Base-by-base conservation (phyloP, 306 rosid genomes). In the Ceratonia siliqua region DNA sequence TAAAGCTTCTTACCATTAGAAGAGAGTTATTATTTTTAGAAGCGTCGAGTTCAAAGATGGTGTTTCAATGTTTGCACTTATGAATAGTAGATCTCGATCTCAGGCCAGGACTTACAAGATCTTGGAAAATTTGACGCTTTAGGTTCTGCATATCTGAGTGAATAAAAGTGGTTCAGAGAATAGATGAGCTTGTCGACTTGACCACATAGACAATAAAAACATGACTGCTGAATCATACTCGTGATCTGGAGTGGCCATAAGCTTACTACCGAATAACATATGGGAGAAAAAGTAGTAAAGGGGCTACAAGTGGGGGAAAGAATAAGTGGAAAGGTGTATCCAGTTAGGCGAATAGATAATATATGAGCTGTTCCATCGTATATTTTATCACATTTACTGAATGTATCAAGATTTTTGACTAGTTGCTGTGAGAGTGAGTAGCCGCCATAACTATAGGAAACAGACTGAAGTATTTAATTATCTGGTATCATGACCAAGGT, bases 231-330 rank as follows among this genome's bases (percentile, higher is more conserved):
- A 72, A 32, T 52, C 68, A 56, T 57, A 53, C 10, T 48, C 22
- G 27, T 17, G 53, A 15, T 73, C 33, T 39, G 25, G 22, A 61
- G 71, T 71, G 73, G 59, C 67, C 49, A 59, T 30, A 27, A 30
- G 49, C 56, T 27, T 78, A 28, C 58, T 39, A 45, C 18, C 56
- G 39, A 62, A 48, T 62, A 39, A 50, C 42, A 42, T 27, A 62
- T 36, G 25, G 7, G 35, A 8, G 50, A 48, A 33, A 20, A 2
- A 62, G 15, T 24, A 50, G 30, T 11, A 50, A 46, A 41, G 46
- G 61, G 62, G 62, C 22, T 59, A 35, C 82, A 70, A 49, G 82
- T 54, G 54, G 25, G 39, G 55, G 52, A 53, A 77, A 46, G 45
- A 78, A 68, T 58, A 22, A 68, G 62, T 13, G 54, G 32, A 68